A percentile compares a stretch with the other conserved stretches of the same genome.
Conservation (phyloP, 371 early-diverging fungal species). For the Choanephora cucurbitarum region DNA sequence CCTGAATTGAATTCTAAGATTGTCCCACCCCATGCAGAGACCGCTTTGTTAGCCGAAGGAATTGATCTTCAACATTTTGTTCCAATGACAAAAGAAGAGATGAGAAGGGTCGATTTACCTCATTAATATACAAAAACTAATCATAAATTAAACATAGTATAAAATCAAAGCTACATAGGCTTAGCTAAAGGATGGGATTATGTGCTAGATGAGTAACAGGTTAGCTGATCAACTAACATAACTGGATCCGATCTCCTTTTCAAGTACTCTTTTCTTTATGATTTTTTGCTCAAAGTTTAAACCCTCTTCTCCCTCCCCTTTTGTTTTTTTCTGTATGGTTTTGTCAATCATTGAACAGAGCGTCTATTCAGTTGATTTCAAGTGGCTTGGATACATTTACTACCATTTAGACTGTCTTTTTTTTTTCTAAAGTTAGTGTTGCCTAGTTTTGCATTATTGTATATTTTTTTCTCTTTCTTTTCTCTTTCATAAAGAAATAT, state of each 20-base stretch:
- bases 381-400: too few species aligned
- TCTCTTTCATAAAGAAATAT: conserved; percentile 10
- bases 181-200: background rate
- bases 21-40: conserved; percentile 64
- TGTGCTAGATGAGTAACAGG: too few species aligned
- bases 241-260: too few species aligned
- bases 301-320: too few species aligned
- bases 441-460: background rate
- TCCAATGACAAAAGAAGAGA: conserved; percentile 40
- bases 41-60: conserved; percentile 50
- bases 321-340: too few species aligned
- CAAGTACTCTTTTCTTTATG: too few species aligned
- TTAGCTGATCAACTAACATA: too few species aligned
- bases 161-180: background rate
- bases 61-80: conserved; percentile 50
- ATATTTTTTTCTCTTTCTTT: background rate
- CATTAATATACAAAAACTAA: conserved; percentile 2
- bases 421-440: background rate
- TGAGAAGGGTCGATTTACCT: conserved; percentile 26
- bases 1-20: conserved; percentile 57
- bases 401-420: background rate
- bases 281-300: too few species aligned
- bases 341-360: too few species aligned
- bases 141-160: background rate
- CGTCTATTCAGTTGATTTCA: background rate